Evolutionary conservation across 129 eudicot species (phyloP).

Genomic region (sunflower (Helianthus annuus)): HanXRQr2.0-SUNRISE NC_035435.2:99405172-99405671

Average conservation of each 20-base stretch:
- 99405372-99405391: not conserved
- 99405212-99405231: not conserved
- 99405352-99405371: not conserved
- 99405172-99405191: not conserved
- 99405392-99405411: not conserved
- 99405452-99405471: not conserved
- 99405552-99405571: not conserved
- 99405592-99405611: constrained; percentile 52
- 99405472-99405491: not conserved
- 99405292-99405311: not conserved
- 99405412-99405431: not conserved
- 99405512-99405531: not conserved
- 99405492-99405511: constrained; percentile 5
- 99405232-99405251: too few species aligned
- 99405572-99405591: not conserved
- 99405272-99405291: not conserved
- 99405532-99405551: not conserved
- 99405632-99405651: constrained; percentile 80
- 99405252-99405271: too few species aligned
- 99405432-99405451: not conserved
- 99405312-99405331: not conserved
- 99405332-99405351: not conserved
- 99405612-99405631: constrained; percentile 61
- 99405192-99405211: not conserved
- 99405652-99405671: constrained; percentile 75